Evolutionary conservation across 805 yeast species (phyloP).

Genomic region (Nakazawaea laoshanensis): DNA sequence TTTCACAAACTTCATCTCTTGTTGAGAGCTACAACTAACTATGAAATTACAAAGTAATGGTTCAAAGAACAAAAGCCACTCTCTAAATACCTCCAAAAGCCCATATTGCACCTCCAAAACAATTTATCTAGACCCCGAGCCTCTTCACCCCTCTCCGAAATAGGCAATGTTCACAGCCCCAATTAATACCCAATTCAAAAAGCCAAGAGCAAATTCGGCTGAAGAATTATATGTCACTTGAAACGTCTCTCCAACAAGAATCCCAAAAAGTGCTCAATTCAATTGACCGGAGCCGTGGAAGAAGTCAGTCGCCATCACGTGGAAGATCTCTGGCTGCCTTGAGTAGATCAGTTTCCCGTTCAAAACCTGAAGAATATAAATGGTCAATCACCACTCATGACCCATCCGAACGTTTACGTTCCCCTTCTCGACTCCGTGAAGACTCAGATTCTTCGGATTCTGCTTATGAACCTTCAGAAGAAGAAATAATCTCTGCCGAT

Average conservation of each 20-base stretch:
- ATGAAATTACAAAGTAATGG: too few relatives aligned
- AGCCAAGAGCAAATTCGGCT: neutral
- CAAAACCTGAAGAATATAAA: constrained; percentile 20
- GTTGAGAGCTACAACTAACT: too few relatives aligned
- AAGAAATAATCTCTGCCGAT: constrained; percentile 52
- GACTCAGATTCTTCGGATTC: constrained; percentile 14
- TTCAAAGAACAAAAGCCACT: too few relatives aligned
- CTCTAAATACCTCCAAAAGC: too few relatives aligned
- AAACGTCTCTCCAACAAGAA: constrained; percentile 8
- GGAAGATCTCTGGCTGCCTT: constrained; percentile 12
- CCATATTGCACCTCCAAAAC: too few relatives aligned
- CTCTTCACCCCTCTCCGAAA: too few relatives aligned
- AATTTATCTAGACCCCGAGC: too few relatives aligned
- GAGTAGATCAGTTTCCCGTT: constrained; percentile 15
- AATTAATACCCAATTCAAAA: too few relatives aligned
- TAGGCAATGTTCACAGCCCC: too few relatives aligned
- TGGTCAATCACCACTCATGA: constrained; percentile 69
- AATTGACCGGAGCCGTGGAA: constrained; percentile 6
- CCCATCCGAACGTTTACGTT: constrained; percentile 55
- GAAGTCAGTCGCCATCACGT: constrained; percentile 7
- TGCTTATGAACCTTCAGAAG: constrained; percentile 32
- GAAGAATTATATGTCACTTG: too few relatives aligned
- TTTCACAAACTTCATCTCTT: too few relatives aligned
- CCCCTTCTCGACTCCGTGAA: constrained; percentile 11
- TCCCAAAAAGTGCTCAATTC: constrained; percentile 7